Evolutionary conservation across 768 basidiomycete species (phyloP).

Genomic region (Boletellus ananiceps): DNA sequence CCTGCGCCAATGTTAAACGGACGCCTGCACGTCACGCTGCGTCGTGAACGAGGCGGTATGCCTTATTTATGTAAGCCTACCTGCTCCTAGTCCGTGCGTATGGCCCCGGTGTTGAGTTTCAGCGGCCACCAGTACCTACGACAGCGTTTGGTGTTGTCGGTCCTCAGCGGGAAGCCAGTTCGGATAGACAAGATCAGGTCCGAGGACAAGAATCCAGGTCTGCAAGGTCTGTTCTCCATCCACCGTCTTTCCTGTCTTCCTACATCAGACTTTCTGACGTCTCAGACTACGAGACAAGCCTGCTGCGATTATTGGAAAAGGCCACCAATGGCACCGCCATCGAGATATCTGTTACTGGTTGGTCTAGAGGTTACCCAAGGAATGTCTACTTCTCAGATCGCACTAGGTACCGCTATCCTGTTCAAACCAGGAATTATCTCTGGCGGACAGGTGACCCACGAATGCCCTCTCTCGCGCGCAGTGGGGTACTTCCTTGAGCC

Average conservation of each 20-base stretch:
- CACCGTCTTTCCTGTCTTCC: neutral
- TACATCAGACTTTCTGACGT: neutral
- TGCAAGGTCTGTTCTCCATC: conserved; percentile 57
- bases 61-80: conserved; percentile 25
- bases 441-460: conserved; percentile 77
- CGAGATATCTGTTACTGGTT: conserved; percentile 95
- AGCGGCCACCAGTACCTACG: conserved; percentile 82
- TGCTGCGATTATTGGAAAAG: conserved; percentile 83
- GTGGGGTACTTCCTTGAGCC: conserved; percentile 95
- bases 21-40: conserved; percentile 7
- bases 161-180: conserved; percentile 82
- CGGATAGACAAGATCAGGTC: conserved; percentile 84
- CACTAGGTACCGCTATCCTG: conserved; percentile 80
- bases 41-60: neutral
- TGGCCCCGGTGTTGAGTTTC: conserved; percentile 55
- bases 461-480: conserved; percentile 83
- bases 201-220: conserved; percentile 91
- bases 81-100: neutral
- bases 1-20: conserved; percentile 9
- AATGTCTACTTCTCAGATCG: conserved; percentile 1
- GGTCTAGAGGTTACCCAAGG: conserved; percentile 13
- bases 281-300: conserved; percentile 87
- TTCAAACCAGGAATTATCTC: conserved; percentile 89
- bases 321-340: conserved; percentile 91
- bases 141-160: conserved; percentile 80